Evolutionary conservation across 2,329 filamentous ascomycete genomes (phyloP).

Genomic region (Knufia petricola): DNA sequence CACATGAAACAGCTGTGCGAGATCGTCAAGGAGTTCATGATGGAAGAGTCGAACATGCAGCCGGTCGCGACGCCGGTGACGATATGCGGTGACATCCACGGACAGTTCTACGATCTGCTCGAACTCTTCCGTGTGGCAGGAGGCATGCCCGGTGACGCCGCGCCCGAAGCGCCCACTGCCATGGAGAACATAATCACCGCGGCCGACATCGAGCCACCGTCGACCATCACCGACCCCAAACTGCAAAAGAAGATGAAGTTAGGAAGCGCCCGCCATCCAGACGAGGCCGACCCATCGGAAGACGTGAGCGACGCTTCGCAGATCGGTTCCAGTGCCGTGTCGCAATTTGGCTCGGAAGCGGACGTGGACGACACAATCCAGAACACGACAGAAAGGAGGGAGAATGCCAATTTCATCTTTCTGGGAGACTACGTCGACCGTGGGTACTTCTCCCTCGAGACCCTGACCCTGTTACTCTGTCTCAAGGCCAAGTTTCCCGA

Average conservation of each 20-base stretch:
- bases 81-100: conserved; percentile 95
- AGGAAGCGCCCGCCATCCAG: conserved; percentile 21
- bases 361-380: conserved; percentile 29
- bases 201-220: conserved; percentile 86
- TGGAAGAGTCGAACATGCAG: conserved; percentile 99
- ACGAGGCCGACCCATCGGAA: conserved; percentile 11
- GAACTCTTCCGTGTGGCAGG: conserved; percentile 95
- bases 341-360: conserved; percentile 27
- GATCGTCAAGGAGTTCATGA: conserved; percentile 96
- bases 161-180: conserved; percentile 52
- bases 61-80: conserved; percentile 95
- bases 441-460: conserved; percentile 65
- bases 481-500: conserved; percentile 51
- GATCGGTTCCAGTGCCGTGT: conserved; percentile 37
- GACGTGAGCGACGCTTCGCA: conserved; percentile 36
- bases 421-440: conserved; percentile 65
- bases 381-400: conserved; percentile 37
- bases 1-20: conserved; percentile 99
- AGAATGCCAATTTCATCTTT: conserved; percentile 61
- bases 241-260: conserved; percentile 73
- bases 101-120: conserved; percentile 95
- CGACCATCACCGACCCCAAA: conserved; percentile 78
- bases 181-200: conserved; percentile 68
- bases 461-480: conserved; percentile 52
- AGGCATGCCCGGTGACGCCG: conserved; percentile 80